phyloP scores from a whole-genome alignment of 1,139 yeast genomes.

The Yamadazyma conglobata region DNA sequence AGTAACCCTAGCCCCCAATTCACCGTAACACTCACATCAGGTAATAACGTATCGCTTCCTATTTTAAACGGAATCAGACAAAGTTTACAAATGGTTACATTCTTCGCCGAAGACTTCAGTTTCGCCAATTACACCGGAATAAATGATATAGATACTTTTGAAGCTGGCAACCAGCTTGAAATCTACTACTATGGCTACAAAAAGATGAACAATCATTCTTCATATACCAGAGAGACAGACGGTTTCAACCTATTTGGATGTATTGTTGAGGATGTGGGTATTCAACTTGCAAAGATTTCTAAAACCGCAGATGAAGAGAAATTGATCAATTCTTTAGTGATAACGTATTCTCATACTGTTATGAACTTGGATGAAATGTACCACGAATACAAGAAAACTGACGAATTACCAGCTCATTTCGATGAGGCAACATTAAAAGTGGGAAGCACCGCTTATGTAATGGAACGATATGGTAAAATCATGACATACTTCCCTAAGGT shows the following conservation, averaged over 20 bases:
- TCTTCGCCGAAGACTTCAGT: constrained; percentile 53
- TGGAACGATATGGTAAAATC: constrained; percentile 12
- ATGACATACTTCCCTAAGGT: constrained; percentile 14
- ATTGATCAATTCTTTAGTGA: constrained; percentile 40
- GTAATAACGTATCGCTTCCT: constrained; percentile 12
- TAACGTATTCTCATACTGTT: constrained; percentile 26
- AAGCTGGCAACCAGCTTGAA: constrained; percentile 36
- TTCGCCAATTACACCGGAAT: constrained; percentile 26
- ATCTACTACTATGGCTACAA: constrained; percentile 52
- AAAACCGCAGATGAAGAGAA: constrained; percentile 31
- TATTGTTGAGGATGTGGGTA: constrained; percentile 48
- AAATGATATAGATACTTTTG: constrained; percentile 42
- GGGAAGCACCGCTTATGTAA: constrained; percentile 13
- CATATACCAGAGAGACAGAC: constrained; percentile 31
- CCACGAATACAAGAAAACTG: constrained; percentile 14
- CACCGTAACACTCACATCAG: constrained; percentile 9
- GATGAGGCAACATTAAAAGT: constrained; percentile 11
- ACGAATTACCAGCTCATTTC: constrained; percentile 13
- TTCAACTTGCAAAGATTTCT: constrained; percentile 42
- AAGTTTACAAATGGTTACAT: constrained; percentile 50
- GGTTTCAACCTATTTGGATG: constrained; percentile 49
- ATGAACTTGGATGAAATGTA: constrained; percentile 16
- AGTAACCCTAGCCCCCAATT: constrained; percentile 12
- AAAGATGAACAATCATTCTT: constrained; percentile 22
- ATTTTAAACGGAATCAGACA: constrained; percentile 32